phyloP scores from a whole-genome alignment of 257 asterid species.

The Forsythia suspensa region DNA sequence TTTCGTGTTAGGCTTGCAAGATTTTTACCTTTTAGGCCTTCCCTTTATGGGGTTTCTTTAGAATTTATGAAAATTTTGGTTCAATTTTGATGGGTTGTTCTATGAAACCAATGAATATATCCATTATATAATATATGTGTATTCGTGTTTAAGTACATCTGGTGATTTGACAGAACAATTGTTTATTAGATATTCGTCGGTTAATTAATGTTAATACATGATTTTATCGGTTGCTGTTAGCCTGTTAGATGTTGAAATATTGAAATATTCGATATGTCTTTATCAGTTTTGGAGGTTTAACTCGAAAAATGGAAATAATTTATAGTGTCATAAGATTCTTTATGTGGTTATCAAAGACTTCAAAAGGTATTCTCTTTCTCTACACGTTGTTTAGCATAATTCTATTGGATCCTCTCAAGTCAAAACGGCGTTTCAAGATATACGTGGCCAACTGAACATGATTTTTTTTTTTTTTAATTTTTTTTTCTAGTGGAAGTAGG shows the following conservation, averaged over 20 bases:
- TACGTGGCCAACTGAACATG: conserved; percentile 18
- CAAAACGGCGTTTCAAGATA: conserved; percentile 23
- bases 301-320: conserved; percentile 13
- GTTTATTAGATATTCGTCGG: conserved; percentile 43
- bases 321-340: conserved; percentile 20
- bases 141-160: conserved; percentile 22
- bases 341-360: conserved; percentile 25
- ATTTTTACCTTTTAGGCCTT: background rate
- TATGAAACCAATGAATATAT: conserved; percentile 7
- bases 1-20: conserved; percentile 1
- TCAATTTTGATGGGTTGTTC: conserved; percentile 22
- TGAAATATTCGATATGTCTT: conserved; percentile 36
- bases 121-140: conserved; percentile 11
- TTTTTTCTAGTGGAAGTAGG: background rate
- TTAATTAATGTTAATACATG: conserved; percentile 31
- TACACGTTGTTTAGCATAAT: background rate
- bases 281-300: conserved; percentile 29
- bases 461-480: background rate
- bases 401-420: background rate
- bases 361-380: background rate
- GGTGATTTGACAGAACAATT: conserved; percentile 52
- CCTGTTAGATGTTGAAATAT: conserved; percentile 22
- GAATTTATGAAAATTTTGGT: conserved; percentile 10
- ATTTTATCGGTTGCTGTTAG: conserved; percentile 56
- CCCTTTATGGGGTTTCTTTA: background rate